A percentile compares a stretch with the other conserved stretches of the same genome.
Conservation (phyloP, 495 filamentous ascomycete species). For the Penicillium cataractarum region DNA sequence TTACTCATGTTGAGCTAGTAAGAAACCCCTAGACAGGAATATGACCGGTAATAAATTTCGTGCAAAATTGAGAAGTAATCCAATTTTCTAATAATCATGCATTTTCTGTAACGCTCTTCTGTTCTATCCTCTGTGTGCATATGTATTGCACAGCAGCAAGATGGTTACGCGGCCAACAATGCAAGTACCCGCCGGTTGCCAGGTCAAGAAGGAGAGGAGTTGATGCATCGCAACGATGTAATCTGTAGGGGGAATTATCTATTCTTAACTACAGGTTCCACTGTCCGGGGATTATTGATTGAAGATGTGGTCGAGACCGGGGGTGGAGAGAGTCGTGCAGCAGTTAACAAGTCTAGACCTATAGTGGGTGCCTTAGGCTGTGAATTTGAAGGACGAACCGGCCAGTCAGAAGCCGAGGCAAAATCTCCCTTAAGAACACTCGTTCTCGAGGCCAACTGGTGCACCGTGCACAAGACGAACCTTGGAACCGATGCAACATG, state of each 20-base stretch:
- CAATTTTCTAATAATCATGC: background rate
- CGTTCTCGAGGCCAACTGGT: background rate
- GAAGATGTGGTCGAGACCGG: background rate
- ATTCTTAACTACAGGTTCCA: background rate
- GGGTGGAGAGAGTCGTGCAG: background rate
- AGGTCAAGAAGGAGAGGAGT: background rate
- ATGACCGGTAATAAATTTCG: no score
- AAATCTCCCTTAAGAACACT: background rate
- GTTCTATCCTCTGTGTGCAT: no score
- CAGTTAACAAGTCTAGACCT: background rate
- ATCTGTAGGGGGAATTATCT: background rate
- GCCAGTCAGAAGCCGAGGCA: constrained; percentile 2
- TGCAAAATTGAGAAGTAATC: background rate
- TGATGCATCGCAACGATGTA: background rate
- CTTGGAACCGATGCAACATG: background rate
- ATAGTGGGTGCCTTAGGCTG: background rate
- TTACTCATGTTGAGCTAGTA: no score
- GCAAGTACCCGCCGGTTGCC: background rate
- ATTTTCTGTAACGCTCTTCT: background rate
- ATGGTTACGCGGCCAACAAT: background rate
- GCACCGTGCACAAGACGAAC: background rate
- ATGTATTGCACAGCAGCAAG: no score
- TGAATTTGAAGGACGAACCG: background rate
- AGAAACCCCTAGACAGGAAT: no score
- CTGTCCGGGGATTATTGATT: background rate